These are phyloP conservation scores for Daldinia sp. DNA, from an alignment of 2,329 filamentous ascomycete genomes.

Conservation along the genomic window DNA sequence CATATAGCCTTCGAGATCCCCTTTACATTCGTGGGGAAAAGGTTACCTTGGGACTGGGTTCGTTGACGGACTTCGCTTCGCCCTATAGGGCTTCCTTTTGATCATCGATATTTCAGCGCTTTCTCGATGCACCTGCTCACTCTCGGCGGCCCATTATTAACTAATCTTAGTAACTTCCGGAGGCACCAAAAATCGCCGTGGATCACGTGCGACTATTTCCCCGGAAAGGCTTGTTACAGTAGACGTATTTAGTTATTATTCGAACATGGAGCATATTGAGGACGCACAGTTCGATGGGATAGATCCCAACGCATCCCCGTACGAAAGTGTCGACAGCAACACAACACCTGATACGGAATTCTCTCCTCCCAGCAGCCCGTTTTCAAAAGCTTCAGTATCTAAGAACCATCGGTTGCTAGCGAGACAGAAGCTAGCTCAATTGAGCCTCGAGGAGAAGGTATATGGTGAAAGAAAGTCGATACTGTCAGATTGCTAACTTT, in stretches of 20 bases:
- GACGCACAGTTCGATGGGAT: conserved; percentile 48
- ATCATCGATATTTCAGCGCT: conserved; percentile 12
- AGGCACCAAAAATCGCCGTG: conserved; percentile 5
- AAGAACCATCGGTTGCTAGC: conserved; percentile 58
- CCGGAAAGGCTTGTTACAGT: conserved; percentile 13
- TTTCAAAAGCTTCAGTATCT: conserved; percentile 52
- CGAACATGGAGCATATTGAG: conserved; percentile 49
- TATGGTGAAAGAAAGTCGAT: conserved; percentile 13
- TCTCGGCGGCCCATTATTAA: conserved; percentile 9
- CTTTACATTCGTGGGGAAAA: conserved; percentile 30
- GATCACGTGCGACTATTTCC: conserved; percentile 26
- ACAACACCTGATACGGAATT: conserved; percentile 65
- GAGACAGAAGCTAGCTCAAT: conserved; percentile 62
- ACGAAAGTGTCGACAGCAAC: conserved; percentile 54
- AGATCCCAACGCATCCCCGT: conserved; percentile 54
- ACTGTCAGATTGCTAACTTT: conserved; percentile 24
- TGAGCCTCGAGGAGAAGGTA: conserved; percentile 71
- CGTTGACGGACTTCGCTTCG: conserved; percentile 33
- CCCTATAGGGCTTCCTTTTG: conserved; percentile 30
- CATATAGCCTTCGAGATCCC: conserved; percentile 35
- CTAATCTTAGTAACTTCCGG: conserved; percentile 2
- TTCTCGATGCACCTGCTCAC: conserved; percentile 2
- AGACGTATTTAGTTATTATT: conserved; percentile 9
- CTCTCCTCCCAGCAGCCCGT: conserved; percentile 60
- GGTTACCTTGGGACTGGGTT: conserved; percentile 36